Conservation (phyloP, 768 basidiomycete species). For the Termitomyces titanicus region DNA sequence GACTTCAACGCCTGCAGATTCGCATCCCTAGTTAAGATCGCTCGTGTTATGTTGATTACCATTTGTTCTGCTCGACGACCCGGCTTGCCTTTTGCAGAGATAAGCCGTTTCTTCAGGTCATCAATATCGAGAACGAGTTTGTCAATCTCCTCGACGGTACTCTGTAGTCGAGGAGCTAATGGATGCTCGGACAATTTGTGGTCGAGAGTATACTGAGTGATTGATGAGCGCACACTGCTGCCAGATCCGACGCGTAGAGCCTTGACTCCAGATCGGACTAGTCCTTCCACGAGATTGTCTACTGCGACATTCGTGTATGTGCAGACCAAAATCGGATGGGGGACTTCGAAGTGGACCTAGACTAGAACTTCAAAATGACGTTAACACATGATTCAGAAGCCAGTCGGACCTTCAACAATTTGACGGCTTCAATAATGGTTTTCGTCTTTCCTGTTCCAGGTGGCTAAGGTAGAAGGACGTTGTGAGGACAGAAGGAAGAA, state of each 20-base stretch:
- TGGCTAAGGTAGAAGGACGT: conserved; percentile 43
- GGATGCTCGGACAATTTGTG: conserved; percentile 60
- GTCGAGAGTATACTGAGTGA: conserved; percentile 60
- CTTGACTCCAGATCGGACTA: conserved; percentile 56
- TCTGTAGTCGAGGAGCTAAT: conserved; percentile 40
- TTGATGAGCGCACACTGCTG: conserved; percentile 53
- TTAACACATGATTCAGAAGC: neutral
- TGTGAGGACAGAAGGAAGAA: conserved; percentile 1
- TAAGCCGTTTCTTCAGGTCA: conserved; percentile 20
- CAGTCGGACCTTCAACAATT: conserved; percentile 62
- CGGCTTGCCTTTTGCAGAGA: conserved; percentile 16
- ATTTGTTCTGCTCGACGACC: conserved; percentile 16
- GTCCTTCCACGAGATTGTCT: conserved; percentile 82
- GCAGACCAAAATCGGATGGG: conserved; percentile 84
- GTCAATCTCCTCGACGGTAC: conserved; percentile 36
- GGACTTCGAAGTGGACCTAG: conserved; percentile 75
- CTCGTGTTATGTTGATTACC: conserved; percentile 29
- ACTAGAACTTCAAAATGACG: neutral
- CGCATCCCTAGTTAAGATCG: conserved; percentile 24
- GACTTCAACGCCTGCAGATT: conserved; percentile 27
- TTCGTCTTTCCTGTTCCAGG: conserved; percentile 93
- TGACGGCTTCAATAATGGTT: conserved; percentile 84
- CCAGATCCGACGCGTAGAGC: conserved; percentile 74
- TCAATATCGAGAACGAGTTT: conserved; percentile 19
- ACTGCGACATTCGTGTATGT: conserved; percentile 94